These are phyloP conservation scores for Ensete ventricosum DNA, from an alignment of 176 grass and related monocot species.

Conservation along the genomic window DNA sequence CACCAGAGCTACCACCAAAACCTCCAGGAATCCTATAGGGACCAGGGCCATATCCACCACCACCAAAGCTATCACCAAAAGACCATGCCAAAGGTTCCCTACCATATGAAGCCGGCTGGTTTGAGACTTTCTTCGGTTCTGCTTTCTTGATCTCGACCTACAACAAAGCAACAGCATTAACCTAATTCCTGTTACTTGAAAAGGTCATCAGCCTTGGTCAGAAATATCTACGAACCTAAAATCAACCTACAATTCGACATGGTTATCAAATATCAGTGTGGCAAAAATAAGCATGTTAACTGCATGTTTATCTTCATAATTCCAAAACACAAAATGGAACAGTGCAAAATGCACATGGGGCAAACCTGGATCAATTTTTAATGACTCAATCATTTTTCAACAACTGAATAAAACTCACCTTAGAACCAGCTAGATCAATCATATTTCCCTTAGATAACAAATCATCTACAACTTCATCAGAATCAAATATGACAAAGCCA, in stretches of 20 bases:
- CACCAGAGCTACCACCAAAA: conserved; percentile 32
- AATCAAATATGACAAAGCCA: conserved; percentile 84
- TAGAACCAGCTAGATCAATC: conserved; percentile 64
- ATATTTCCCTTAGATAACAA: conserved; percentile 78
- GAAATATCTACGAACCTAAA: too few relatives aligned
- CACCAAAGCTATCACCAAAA: conserved; percentile 46
- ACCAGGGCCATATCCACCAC: conserved; percentile 39
- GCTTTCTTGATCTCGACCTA: conserved; percentile 98
- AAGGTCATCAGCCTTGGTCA: background rate
- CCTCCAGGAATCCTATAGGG: conserved; percentile 21
- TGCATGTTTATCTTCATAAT: background rate
- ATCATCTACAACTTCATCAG: conserved; percentile 70
- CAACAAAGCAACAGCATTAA: conserved; percentile 55
- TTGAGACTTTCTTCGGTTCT: conserved; percentile 93
- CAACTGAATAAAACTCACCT: conserved; percentile 45
- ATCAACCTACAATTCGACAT: too few relatives aligned
- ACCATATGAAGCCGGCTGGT: conserved; percentile 38
- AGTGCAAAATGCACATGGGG: too few relatives aligned
- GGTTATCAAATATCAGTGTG: too few relatives aligned
- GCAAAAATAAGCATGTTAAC: background rate
- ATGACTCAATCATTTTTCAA: too few relatives aligned
- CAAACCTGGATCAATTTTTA: background rate
- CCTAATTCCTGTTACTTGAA: conserved; percentile 42
- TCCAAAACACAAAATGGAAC: too few relatives aligned
- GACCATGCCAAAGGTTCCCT: conserved; percentile 45